phyloP scores from a whole-genome alignment of 1,284 basidiomycete species.

The Wolfiporia cocos region DNA sequence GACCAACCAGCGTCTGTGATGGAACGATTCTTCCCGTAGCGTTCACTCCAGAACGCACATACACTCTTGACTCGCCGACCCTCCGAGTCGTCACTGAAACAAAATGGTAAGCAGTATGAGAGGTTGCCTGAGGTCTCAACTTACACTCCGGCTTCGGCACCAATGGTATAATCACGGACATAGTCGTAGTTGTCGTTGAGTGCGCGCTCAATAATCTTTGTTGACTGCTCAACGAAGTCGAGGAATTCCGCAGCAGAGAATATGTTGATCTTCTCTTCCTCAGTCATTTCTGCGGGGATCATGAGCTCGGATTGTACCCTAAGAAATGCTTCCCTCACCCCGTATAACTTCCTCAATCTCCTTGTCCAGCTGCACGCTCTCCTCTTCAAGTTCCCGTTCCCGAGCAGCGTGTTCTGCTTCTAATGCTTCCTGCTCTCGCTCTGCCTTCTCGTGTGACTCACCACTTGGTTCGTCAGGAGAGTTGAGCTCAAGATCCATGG shows the following conservation, averaged over 20 bases:
- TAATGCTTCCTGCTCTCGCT: slow-evolving; percentile 52
- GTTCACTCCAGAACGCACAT: slow-evolving; percentile 86
- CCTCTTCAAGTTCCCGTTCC: slow-evolving; percentile 77
- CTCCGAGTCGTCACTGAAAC: slow-evolving; percentile 77
- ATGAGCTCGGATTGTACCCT: slow-evolving; percentile 4
- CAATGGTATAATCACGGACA: slow-evolving; percentile 90
- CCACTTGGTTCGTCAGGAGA: slow-evolving; percentile 52
- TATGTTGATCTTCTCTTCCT: slow-evolving; percentile 79
- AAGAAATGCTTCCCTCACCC: too few relatives aligned
- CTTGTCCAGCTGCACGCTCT: slow-evolving; percentile 71
- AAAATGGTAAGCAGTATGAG: too few relatives aligned
- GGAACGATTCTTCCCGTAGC: slow-evolving; percentile 85
- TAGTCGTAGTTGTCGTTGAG: slow-evolving; percentile 96
- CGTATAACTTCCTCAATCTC: slow-evolving; percentile 81
- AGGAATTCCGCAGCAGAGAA: slow-evolving; percentile 84
- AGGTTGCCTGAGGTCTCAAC: too few relatives aligned
- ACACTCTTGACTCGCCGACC: slow-evolving; percentile 83
- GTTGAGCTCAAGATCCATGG: slow-evolving; percentile 54
- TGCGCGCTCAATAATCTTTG: slow-evolving; percentile 94
- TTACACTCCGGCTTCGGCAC: slow-evolving; percentile 69
- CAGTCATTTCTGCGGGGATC: slow-evolving; percentile 61
- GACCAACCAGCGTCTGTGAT: slow-evolving; percentile 98
- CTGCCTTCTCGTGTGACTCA: slow-evolving; percentile 67
- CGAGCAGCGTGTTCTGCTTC: slow-evolving; percentile 65
- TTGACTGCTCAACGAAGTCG: slow-evolving; percentile 92